phyloP scores from a whole-genome alignment of 2,329 filamentous ascomycete species.

The Plectosphaerella cucumerina region DNA sequence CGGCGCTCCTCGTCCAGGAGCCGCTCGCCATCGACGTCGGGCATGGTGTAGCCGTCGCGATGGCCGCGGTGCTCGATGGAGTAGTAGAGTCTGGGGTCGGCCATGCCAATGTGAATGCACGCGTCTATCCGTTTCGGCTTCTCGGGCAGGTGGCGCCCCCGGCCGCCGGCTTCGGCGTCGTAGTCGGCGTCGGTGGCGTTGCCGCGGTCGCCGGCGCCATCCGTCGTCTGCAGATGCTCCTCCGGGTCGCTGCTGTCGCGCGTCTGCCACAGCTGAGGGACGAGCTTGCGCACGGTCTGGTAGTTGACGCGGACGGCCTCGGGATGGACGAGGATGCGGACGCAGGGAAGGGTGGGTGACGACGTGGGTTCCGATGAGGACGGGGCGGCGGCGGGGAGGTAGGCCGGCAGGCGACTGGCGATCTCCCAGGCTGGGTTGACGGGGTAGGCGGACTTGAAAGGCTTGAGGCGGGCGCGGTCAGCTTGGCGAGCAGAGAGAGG shows the following conservation, averaged over 20 bases:
- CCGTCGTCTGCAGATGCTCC: slow-evolving; percentile 22
- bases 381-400: slow-evolving; percentile 43
- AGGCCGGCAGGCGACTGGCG: slow-evolving; percentile 60
- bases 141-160: slow-evolving; percentile 22
- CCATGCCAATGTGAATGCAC: slow-evolving; percentile 78
- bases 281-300: slow-evolving; percentile 54
- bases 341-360: slow-evolving; percentile 32
- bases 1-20: slow-evolving; percentile 43
- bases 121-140: slow-evolving; percentile 51
- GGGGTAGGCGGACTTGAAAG: slow-evolving; percentile 68
- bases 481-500: too few relatives aligned
- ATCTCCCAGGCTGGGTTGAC: slow-evolving; percentile 82
- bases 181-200: not conserved
- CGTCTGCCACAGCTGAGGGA: slow-evolving; percentile 59
- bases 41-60: slow-evolving; percentile 65
- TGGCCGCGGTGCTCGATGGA: slow-evolving; percentile 67
- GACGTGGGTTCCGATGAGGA: slow-evolving; percentile 28
- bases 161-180: not conserved
- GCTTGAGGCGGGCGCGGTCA: slow-evolving; percentile 44
- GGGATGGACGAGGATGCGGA: slow-evolving; percentile 62
- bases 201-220: slow-evolving; percentile 20
- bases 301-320: slow-evolving; percentile 70
- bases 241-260: not conserved
- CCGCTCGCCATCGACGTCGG: slow-evolving; percentile 64
- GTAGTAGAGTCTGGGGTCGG: slow-evolving; percentile 60